Base-by-base conservation (phyloP, 129 eudicot genomes). In the Tanacetum coccineum region DNA sequence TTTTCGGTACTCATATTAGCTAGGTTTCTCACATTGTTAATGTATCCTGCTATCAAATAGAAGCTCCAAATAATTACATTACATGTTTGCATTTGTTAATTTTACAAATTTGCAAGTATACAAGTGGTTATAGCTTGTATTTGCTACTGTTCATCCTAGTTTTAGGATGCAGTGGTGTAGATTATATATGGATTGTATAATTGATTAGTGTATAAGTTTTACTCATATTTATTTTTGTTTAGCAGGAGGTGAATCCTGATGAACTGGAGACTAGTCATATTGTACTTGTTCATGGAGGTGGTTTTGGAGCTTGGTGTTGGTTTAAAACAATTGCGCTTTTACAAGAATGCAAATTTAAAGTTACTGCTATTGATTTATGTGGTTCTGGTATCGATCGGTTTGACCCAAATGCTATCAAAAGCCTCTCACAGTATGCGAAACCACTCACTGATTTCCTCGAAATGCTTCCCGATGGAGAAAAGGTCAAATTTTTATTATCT, bases 281-380 rank as follows among this genome's bases (percentile, higher is more conserved):
- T 74, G 95, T 93, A 67, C 98, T 93, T 48, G 92, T 93, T 65
- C 98, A 93, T 84, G 98, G 98, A 57, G 98, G 98, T 79, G 96
- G 98, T 78, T 93, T 93, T 82, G 98, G 98, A 60, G 98, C 98
- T 17, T 93, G 98, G 98, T 93, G 98, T 80, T 88, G 98, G 98
- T 93, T 88, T 66, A 93, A 93, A 72, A 86, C 89, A n/a, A 93
- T 93, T 26, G 92, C 98, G 22, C 87, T 88, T 52, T 66, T 93
- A 22, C 87, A 86, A 84, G 96, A 86, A 71, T 80, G 64, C 66
- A 95, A 95, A 49, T 49, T 49, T 15, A 49, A 49, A 49, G 54
- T 49, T 49, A 49, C 19, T 49, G 54, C 54, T 10, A 15, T 49
- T 15, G 54, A 49, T 15, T 49, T 49, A 49, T 9, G 15, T 49